Conservation (phyloP, 2,329 filamentous ascomycete species). For the Chrysoporthe puriensis region DNA sequence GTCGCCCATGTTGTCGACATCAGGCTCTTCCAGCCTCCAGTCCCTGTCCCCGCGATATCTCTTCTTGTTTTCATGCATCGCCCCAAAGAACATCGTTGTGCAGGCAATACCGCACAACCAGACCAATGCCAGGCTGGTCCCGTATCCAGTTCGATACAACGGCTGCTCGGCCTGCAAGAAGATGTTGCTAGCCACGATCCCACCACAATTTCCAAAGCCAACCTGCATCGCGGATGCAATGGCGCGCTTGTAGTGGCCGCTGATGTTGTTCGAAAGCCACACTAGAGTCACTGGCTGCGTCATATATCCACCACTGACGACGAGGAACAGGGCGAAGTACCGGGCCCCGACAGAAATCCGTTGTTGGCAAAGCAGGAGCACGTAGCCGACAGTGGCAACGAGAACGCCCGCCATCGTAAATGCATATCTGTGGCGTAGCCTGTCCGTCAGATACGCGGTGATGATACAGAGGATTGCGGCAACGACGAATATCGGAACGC, state of each 20-base stretch:
- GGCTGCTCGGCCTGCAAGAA: conserved; percentile 53
- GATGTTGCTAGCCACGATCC: conserved; percentile 55
- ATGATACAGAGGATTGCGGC: conserved; percentile 37
- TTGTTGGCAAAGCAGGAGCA: conserved; percentile 55
- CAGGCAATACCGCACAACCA: conserved; percentile 47
- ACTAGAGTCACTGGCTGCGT: conserved; percentile 57
- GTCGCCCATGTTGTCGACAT: conserved; percentile 43
- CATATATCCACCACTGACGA: conserved; percentile 58
- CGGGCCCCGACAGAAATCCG: conserved; percentile 50
- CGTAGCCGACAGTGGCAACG: conserved; percentile 58
- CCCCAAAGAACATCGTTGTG: conserved; percentile 35
- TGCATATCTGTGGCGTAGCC: conserved; percentile 53
- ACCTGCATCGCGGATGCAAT: conserved; percentile 57
- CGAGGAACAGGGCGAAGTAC: conserved; percentile 59
- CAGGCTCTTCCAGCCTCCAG: conserved; percentile 34
- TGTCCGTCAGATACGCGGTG: conserved; percentile 52
- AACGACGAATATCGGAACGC: conserved; percentile 44
- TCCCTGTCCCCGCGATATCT: conserved; percentile 39
- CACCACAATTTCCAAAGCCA: conserved; percentile 53
- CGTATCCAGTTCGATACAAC: conserved; percentile 53
- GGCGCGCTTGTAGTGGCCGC: conserved; percentile 60
- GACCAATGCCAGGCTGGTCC: conserved; percentile 49
- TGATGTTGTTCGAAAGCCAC: conserved; percentile 62
- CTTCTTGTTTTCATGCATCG: conserved; percentile 42
- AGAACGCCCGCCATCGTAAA: conserved; percentile 56